Conservation (phyloP, 352 stramenopile species). For the Pythium sp. region DNA sequence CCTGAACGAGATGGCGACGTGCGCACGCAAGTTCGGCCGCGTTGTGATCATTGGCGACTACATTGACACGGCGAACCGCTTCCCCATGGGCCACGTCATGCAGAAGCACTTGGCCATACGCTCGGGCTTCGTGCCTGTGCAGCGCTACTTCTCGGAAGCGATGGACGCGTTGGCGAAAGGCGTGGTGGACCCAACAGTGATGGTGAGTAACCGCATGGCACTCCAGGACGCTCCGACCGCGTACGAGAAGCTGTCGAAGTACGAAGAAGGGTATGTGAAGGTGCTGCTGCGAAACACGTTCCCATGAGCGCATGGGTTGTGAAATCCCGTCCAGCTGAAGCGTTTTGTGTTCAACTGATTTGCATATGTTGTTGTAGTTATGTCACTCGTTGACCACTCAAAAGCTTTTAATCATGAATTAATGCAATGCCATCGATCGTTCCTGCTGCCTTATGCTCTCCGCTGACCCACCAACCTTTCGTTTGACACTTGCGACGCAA, state of each 20-base stretch:
- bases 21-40: slow-evolving; percentile 32
- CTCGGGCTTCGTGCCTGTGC: slow-evolving; percentile 28
- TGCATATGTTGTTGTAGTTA: not conserved
- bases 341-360: not conserved
- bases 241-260: slow-evolving; percentile 32
- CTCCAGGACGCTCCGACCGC: slow-evolving; percentile 28
- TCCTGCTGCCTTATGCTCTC: no score
- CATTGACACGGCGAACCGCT: slow-evolving; percentile 26
- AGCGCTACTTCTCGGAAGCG: slow-evolving; percentile 31
- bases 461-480: not conserved
- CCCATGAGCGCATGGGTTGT: not conserved
- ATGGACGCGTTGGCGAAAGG: slow-evolving; percentile 28
- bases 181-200: slow-evolving; percentile 24
- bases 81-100: slow-evolving; percentile 41
- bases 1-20: slow-evolving; percentile 29
- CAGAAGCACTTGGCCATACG: slow-evolving; percentile 41
- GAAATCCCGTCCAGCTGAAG: not conserved
- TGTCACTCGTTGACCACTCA: not conserved
- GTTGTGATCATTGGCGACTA: slow-evolving; percentile 36
- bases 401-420: no score
- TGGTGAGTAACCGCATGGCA: slow-evolving; percentile 30
- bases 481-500: not conserved
- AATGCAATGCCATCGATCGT: no score
- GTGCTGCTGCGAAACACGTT: slow-evolving; percentile 20
- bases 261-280: slow-evolving; percentile 34